Evolutionary conservation across 2,329 filamentous ascomycete species (phyloP).

Genomic region (Colletotrichum musae): DNA sequence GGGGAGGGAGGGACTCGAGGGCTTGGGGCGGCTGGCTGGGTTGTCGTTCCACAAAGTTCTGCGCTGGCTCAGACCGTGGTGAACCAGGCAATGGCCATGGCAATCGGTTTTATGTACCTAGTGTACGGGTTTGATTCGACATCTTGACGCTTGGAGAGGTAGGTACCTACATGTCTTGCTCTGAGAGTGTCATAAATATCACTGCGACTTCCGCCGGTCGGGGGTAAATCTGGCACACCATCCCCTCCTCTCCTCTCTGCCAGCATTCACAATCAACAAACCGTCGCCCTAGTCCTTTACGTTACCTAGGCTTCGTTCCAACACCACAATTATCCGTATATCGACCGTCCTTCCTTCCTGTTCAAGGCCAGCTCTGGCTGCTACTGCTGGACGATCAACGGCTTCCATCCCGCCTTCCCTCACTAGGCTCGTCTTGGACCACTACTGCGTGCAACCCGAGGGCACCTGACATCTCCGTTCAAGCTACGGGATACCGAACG

Average conservation of each 20-base stretch:
- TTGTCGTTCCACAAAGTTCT: not conserved
- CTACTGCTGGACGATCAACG: conserved; percentile 27
- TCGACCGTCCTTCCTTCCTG: not conserved
- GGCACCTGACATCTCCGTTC: conserved; percentile 35
- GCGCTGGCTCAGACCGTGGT: too few relatives aligned
- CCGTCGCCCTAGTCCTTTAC: not conserved
- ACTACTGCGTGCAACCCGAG: conserved; percentile 24
- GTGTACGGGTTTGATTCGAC: too few relatives aligned
- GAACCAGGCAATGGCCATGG: not conserved
- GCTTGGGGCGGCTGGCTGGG: not conserved
- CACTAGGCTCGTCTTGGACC: conserved; percentile 23
- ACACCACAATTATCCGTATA: not conserved
- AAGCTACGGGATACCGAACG: not conserved
- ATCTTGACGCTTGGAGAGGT: too few relatives aligned
- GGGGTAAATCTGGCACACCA: conserved; percentile 1
- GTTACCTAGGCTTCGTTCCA: not conserved
- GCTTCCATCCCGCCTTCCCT: conserved; percentile 20
- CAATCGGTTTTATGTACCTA: too few relatives aligned
- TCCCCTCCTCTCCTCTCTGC: not conserved
- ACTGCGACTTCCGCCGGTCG: conserved; percentile 7
- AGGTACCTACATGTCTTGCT: conserved; percentile 4
- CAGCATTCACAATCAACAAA: not conserved
- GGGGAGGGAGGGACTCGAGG: not conserved
- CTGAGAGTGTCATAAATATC: conserved; percentile 38
- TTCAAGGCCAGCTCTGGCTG: conserved; percentile 7